Percentiles rank a stretch among this genome's conserved stretches.
phyloP scores from a whole-genome alignment of 2,329 filamentous ascomycete species.

The Aulographum hederae region DNA sequence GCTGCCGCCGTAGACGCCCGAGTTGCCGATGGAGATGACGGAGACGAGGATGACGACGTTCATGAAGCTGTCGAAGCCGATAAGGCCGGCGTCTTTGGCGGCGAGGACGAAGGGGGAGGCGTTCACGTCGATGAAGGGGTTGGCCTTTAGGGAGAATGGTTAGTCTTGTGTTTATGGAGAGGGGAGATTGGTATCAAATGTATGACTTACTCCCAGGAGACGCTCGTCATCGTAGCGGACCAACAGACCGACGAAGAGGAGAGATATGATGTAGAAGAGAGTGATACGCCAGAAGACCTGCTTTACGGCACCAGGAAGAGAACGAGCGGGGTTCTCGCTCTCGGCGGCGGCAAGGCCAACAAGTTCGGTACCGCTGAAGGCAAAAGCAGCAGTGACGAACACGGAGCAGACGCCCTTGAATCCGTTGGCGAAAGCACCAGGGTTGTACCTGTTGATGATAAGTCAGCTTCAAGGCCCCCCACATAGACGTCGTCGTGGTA shows the following conservation, averaged over 20 bases:
- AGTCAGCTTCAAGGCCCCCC: too few relatives aligned
- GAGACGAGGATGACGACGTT: conserved; percentile 6
- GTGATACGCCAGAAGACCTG: conserved; percentile 7
- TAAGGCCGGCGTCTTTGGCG: conserved; percentile 4
- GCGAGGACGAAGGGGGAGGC: conserved; percentile 6
- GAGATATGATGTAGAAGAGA: conserved; percentile 5
- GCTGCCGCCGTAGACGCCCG: conserved; percentile 6
- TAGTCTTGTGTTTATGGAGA: too few relatives aligned
- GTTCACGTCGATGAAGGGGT: conserved; percentile 1
- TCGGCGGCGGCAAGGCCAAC: conserved; percentile 17
- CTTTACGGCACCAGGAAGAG: conserved; percentile 5
- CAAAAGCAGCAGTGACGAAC: conserved; percentile 43
- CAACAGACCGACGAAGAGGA: conserved; percentile 5
- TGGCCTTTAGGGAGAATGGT: too few relatives aligned
- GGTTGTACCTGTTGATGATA: conserved; percentile 41
- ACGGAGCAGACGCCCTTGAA: conserved; percentile 49
- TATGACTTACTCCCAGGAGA: conserved; percentile 4
- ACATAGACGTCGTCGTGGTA: too few relatives aligned
- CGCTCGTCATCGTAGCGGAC: conserved; percentile 4
- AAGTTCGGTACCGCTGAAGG: conserved; percentile 43
- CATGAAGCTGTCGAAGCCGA: conserved; percentile 5
- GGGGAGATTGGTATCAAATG: too few relatives aligned
- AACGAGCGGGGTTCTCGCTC: conserved; percentile 1
- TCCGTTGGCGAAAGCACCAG: conserved; percentile 44
- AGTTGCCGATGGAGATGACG: conserved; percentile 6